Evolutionary conservation across 306 rosid species (phyloP).

Genomic region (Elaeagnus macrophylla): DNA sequence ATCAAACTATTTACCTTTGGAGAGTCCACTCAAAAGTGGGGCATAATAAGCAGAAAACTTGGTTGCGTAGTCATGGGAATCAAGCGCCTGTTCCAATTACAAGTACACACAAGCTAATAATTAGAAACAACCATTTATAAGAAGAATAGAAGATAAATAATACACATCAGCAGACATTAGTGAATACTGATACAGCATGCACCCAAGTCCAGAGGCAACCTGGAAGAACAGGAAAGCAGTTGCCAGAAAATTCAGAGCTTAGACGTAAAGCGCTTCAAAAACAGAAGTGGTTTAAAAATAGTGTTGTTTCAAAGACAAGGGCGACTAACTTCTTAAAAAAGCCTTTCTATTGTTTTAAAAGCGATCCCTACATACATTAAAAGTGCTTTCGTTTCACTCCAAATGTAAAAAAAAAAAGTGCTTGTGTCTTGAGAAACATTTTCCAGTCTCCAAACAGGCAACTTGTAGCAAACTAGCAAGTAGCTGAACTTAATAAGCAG

Average conservation of each 20-base stretch:
- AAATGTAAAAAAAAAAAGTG: no score
- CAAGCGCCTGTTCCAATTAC: slow-evolving; percentile 56
- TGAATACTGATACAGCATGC: not conserved
- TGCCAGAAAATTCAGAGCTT: not conserved
- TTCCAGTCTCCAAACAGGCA: no score
- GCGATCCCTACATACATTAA: no score
- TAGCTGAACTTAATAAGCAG: no score
- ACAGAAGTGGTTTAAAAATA: no score
- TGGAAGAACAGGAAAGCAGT: not conserved
- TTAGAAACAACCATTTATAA: slow-evolving; percentile 16
- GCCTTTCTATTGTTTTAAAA: no score
- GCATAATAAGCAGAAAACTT: slow-evolving; percentile 35
- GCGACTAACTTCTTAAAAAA: no score
- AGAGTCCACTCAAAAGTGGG: slow-evolving; percentile 54
- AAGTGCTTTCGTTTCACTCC: no score
- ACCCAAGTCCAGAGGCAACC: not conserved
- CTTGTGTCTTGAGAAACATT: no score
- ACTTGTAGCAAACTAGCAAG: no score
- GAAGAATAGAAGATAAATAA: slow-evolving; percentile 9
- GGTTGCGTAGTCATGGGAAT: slow-evolving; percentile 28
- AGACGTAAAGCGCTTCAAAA: no score
- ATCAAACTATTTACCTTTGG: slow-evolving; percentile 48
- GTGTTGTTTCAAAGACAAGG: no score
- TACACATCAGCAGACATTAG: not conserved
- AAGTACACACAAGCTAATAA: slow-evolving; percentile 26